A percentile compares a stretch with the other conserved stretches of the same genome.
Conservation (phyloP, 176 grass and related monocot genomes). For the Bromus sterilis region DNA sequence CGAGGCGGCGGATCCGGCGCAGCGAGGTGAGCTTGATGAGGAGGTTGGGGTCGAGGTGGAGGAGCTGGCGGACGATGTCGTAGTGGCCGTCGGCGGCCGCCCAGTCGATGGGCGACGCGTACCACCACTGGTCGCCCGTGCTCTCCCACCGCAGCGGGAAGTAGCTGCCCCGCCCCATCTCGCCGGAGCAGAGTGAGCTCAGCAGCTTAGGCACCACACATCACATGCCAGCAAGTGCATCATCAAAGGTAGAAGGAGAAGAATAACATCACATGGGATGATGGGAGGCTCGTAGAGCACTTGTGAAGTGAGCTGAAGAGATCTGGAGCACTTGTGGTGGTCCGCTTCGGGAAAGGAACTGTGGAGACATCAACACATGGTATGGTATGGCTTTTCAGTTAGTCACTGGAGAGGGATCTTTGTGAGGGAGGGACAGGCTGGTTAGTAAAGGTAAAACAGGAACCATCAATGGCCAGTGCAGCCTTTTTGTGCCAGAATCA, state of each 20-base stretch:
- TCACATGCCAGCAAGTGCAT: conserved; percentile 19
- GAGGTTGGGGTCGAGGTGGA: conserved; percentile 87
- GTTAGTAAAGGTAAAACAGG: conserved; percentile 17
- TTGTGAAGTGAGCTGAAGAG: neutral
- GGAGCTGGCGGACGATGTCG: conserved; percentile 82
- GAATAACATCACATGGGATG: neutral
- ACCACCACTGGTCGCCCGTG: conserved; percentile 99
- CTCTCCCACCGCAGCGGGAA: conserved; percentile 97
- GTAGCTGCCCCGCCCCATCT: conserved; percentile 54
- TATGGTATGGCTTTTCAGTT: conserved; percentile 11
- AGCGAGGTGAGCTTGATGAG: conserved; percentile 98
- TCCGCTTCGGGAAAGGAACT: conserved; percentile 1
- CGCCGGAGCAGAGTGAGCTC: neutral
- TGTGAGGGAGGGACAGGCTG: neutral
- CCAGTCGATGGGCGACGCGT: conserved; percentile 87
- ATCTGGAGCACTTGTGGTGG: neutral
- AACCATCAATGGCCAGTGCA: conserved; percentile 6
- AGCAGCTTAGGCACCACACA: conserved; percentile 26
- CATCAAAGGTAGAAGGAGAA: conserved; percentile 14
- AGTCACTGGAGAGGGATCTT: conserved; percentile 25
- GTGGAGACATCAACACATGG: neutral
- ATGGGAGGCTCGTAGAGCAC: neutral
- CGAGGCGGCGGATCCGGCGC: conserved; percentile 81
- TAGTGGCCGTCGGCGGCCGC: conserved; percentile 89
- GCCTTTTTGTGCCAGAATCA: conserved; percentile 27